Percentiles rank a stretch among this genome's conserved stretches.
Evolutionary conservation across 768 basidiomycete genomes (phyloP).

Genomic region (Collybiopsis luxurians): DNA sequence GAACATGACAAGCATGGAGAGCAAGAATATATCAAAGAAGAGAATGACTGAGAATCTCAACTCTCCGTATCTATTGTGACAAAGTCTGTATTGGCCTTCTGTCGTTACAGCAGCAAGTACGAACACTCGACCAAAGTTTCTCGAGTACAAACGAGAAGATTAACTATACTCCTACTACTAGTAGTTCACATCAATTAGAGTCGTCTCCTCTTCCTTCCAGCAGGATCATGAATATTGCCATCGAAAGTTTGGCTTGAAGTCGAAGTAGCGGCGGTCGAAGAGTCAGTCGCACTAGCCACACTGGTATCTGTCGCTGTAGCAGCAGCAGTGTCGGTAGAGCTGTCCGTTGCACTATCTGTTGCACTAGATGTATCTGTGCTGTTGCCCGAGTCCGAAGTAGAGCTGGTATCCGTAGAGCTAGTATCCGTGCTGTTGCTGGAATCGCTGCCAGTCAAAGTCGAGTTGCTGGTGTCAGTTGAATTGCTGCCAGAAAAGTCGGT

Average conservation of each 20-base stretch:
- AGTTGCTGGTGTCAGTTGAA: neutral
- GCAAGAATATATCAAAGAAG: neutral
- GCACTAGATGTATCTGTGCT: neutral
- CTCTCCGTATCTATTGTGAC: no score
- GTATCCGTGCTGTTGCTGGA: neutral
- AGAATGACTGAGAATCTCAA: neutral
- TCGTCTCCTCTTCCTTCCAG: neutral
- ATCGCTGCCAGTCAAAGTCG: neutral
- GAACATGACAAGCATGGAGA: neutral
- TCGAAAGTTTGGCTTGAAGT: neutral
- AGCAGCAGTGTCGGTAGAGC: slow-evolving; percentile 11
- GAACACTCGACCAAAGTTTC: no score
- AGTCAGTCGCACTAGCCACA: slow-evolving; percentile 10
- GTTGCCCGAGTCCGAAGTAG: neutral
- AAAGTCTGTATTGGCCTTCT: no score
- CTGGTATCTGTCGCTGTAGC: slow-evolving; percentile 4
- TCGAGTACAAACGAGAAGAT: no score
- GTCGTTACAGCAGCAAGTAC: no score
- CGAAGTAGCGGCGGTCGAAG: slow-evolving; percentile 4
- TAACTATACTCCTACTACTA: neutral
- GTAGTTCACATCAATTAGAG: no score
- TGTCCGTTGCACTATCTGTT: slow-evolving; percentile 1
- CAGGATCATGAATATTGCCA: slow-evolving; percentile 3
- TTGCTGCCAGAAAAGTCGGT: neutral
- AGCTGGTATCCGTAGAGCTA: neutral